These are phyloP conservation scores for Diutina sp. DNA, from an alignment of 1,139 yeast genomes.

Conservation along the genomic window DNA sequence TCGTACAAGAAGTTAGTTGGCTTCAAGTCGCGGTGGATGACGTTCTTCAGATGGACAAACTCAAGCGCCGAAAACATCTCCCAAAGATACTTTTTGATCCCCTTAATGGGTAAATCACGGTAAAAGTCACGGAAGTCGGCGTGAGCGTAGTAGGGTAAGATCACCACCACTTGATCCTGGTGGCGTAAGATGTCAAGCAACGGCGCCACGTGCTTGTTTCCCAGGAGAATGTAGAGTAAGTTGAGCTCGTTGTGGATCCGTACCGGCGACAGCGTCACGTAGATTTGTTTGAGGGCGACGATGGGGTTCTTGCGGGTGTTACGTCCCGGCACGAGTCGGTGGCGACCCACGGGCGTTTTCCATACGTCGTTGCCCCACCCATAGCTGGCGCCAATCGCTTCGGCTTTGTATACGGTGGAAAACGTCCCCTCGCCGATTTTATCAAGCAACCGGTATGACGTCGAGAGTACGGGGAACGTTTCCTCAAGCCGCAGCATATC, in stretches of 20 bases:
- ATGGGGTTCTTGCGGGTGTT: conserved; percentile 27
- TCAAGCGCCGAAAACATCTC: conserved; percentile 67
- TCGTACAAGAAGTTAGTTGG: conserved; percentile 84
- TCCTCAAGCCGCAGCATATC: conserved; percentile 56
- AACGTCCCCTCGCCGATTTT: conserved; percentile 95
- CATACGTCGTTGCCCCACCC: conserved; percentile 28
- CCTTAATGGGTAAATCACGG: conserved; percentile 64
- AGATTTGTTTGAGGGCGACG: conserved; percentile 87
- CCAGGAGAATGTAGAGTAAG: conserved; percentile 53
- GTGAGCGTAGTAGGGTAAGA: conserved; percentile 84
- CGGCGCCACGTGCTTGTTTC: conserved; percentile 74
- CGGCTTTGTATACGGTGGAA: conserved; percentile 82
- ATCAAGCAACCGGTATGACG: conserved; percentile 55
- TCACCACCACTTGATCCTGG: conserved; percentile 88
- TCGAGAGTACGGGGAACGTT: conserved; percentile 49
- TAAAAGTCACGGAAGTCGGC: conserved; percentile 83
- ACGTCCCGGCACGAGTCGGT: background rate
- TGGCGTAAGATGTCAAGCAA: conserved; percentile 74
- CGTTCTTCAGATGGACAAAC: conserved; percentile 63
- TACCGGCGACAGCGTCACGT: conserved; percentile 89
- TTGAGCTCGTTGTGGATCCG: conserved; percentile 82
- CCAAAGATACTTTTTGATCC: conserved; percentile 69
- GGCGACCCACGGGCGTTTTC: conserved; percentile 28
- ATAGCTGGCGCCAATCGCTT: conserved; percentile 40
- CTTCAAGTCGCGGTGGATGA: conserved; percentile 82